Evolutionary conservation across 805 yeast genomes (phyloP).

Genomic region (Yamadazyma sp.): DNA sequence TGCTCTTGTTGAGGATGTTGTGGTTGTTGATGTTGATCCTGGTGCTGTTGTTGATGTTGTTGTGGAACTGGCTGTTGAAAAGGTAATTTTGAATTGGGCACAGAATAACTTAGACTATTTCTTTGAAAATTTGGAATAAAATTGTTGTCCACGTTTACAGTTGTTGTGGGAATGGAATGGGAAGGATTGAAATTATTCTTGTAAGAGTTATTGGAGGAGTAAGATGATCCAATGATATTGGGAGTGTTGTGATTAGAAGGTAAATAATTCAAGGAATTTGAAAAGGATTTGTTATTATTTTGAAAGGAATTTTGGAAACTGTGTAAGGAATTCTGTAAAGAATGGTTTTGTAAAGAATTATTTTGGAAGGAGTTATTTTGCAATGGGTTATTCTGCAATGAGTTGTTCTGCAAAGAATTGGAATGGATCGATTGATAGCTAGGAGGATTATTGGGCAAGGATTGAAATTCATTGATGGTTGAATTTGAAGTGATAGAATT

Average conservation of each 20-base stretch:
- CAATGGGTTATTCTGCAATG: background rate
- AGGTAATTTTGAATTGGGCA: constrained; percentile 1
- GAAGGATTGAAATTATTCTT: constrained; percentile 16
- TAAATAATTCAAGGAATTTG: constrained; percentile 25
- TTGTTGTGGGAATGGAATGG: constrained; percentile 53
- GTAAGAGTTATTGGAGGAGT: constrained; percentile 38
- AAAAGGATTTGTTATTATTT: constrained; percentile 1
- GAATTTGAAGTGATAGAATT: background rate
- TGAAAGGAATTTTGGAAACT: background rate
- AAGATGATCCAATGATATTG: constrained; percentile 40
- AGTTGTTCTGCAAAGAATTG: background rate
- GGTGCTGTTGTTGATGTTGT: constrained; percentile 1
- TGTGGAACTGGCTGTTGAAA: background rate
- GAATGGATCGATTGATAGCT: constrained; percentile 10
- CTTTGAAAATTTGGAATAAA: constrained; percentile 11
- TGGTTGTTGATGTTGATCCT: constrained; percentile 1
- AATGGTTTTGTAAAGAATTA: background rate
- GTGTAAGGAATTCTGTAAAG: background rate
- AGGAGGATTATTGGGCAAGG: constrained; percentile 13
- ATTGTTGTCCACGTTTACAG: constrained; percentile 43
- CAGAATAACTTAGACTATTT: constrained; percentile 6
- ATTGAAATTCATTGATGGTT: constrained; percentile 4
- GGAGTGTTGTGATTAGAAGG: constrained; percentile 45
- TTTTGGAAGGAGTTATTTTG: background rate
- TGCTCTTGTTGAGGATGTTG: constrained; percentile 10